These are phyloP conservation scores for Dentipellis fragilis DNA, from an alignment of 768 basidiomycete species.

Conservation along the genomic window DNA sequence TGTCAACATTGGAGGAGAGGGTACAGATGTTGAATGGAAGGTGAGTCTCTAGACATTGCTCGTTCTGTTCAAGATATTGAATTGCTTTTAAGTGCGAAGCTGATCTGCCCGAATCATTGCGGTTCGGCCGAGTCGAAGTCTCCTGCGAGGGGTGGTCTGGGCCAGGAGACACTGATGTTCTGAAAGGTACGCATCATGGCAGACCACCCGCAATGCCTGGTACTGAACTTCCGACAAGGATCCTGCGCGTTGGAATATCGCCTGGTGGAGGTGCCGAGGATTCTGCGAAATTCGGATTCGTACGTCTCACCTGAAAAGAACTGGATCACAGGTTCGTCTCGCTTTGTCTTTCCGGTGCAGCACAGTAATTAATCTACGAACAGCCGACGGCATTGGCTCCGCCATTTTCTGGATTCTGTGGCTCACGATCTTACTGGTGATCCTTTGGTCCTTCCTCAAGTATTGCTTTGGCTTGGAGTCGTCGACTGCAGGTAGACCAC, in stretches of 20 bases:
- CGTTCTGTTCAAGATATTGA: not conserved
- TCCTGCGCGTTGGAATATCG: conserved; percentile 84
- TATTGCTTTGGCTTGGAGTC: not conserved
- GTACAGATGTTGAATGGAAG: conserved; percentile 86
- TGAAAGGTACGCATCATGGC: conserved; percentile 51
- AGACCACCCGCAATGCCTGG: not conserved
- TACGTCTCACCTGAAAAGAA: conserved; percentile 6
- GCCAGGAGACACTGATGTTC: conserved; percentile 73
- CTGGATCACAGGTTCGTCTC: conserved; percentile 2
- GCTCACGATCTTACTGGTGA: not conserved
- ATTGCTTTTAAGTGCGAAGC: conserved; percentile 62
- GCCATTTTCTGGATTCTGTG: not conserved
- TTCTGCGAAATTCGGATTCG: conserved; percentile 14
- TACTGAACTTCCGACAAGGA: conserved; percentile 30
- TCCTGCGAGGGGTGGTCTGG: conserved; percentile 86
- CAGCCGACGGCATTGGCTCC: not conserved
- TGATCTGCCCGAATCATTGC: conserved; percentile 72
- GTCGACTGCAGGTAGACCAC: not conserved
- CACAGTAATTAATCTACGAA: not conserved
- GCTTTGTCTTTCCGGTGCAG: conserved; percentile 7
- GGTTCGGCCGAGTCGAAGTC: conserved; percentile 80
- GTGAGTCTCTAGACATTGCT: conserved; percentile 27
- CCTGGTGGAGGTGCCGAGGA: conserved; percentile 56
- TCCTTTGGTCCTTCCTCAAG: not conserved
- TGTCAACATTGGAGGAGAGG: conserved; percentile 65